A percentile compares a stretch with the other conserved stretches of the same genome.
phyloP scores from a whole-genome alignment of 306 rosid species.

The Neltuma alba region DNA sequence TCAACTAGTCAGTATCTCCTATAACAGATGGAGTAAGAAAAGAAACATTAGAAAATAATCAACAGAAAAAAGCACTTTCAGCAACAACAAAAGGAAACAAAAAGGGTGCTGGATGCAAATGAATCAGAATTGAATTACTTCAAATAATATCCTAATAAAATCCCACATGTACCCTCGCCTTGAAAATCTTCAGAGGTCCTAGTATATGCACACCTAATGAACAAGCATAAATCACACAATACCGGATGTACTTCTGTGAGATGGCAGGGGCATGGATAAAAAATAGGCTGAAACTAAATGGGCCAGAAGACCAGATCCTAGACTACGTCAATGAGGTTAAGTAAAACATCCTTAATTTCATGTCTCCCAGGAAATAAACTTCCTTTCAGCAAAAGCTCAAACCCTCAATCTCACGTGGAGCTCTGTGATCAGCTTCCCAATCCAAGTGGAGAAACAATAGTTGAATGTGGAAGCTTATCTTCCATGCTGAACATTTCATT shows the following conservation, averaged over 20 bases:
- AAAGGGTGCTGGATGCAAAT: neutral
- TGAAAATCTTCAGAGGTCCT: neutral
- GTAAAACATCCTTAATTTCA: neutral
- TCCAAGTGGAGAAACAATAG: slow-evolving; percentile 57
- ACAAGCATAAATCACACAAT: slow-evolving; percentile 2
- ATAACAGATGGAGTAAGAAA: neutral
- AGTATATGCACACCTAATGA: neutral
- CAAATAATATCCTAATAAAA: neutral
- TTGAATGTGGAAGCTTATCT: slow-evolving; percentile 56
- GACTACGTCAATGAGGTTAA: slow-evolving; percentile 57
- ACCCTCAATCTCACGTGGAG: slow-evolving; percentile 44
- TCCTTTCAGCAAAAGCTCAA: slow-evolving; percentile 21
- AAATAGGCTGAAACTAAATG: slow-evolving; percentile 53
- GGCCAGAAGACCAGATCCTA: slow-evolving; percentile 55
- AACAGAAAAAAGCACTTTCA: neutral
- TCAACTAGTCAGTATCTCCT: neutral
- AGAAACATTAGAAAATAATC: neutral
- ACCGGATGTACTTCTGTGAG: slow-evolving; percentile 73
- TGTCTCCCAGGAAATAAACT: neutral
- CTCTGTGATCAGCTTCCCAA: slow-evolving; percentile 64
- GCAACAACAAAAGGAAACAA: neutral
- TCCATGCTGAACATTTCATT: slow-evolving; percentile 67
- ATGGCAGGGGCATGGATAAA: slow-evolving; percentile 77
- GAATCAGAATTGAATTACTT: slow-evolving; percentile 1
- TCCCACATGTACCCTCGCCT: neutral